These are phyloP conservation scores for Euphorbia peplus DNA, from an alignment of 345 rosid genomes.

Conservation along the genomic window DNA sequence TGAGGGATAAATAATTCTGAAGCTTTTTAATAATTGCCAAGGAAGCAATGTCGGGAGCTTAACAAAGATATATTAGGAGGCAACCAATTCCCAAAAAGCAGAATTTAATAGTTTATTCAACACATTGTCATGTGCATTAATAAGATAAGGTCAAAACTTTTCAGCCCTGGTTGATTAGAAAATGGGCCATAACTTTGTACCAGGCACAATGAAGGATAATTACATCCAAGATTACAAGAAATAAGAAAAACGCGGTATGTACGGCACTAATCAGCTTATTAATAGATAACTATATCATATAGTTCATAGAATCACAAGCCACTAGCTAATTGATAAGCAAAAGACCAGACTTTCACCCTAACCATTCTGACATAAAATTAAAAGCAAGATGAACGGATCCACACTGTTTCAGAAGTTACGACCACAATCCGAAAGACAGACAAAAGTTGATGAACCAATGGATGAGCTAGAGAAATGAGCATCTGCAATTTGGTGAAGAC, in stretches of 20 bases:
- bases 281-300: not conserved
- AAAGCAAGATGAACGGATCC: not conserved
- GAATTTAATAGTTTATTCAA: not conserved
- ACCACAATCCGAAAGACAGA: not conserved
- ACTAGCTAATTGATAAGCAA: not conserved
- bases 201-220: not conserved
- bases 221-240: not conserved
- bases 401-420: not conserved
- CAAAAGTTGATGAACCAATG: not conserved
- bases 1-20: not conserved
- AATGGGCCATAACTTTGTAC: no score
- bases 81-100: not conserved
- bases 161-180: not conserved
- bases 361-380: not conserved
- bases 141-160: not conserved
- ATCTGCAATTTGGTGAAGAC: not conserved
- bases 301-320: not conserved
- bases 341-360: not conserved
- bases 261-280: not conserved
- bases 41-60: not conserved
- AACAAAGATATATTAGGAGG: not conserved
- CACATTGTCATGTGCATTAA: not conserved
- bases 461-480: not conserved
- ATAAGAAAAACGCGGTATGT: not conserved
- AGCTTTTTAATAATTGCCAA: not conserved